Evolutionary conservation across 768 basidiomycete species (phyloP).

Genomic region (Chlorophyllum brunneum): DNA sequence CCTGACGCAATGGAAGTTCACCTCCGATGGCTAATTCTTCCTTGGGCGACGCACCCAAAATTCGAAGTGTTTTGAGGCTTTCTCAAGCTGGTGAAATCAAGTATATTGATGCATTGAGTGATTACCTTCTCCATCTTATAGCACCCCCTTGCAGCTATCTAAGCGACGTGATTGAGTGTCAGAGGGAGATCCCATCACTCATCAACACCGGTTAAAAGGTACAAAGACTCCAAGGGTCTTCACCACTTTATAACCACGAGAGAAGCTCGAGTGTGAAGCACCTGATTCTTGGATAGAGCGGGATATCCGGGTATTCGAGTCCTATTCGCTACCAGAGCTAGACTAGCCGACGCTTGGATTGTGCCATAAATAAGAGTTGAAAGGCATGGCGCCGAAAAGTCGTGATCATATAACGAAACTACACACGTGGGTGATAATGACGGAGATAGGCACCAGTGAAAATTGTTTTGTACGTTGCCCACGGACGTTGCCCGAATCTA

Average conservation of each 20-base stretch:
- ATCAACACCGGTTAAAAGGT: background rate
- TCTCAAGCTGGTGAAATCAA: background rate
- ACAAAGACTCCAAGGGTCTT: background rate
- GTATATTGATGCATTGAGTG: too few relatives aligned
- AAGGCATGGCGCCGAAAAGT: background rate
- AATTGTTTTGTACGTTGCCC: too few relatives aligned
- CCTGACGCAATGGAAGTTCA: background rate
- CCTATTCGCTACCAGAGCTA: too few relatives aligned
- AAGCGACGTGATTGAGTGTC: background rate
- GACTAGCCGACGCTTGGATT: too few relatives aligned
- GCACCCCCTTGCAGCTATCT: background rate
- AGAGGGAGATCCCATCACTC: background rate
- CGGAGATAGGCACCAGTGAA: background rate
- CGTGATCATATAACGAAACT: background rate
- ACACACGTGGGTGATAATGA: background rate
- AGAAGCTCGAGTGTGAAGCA: background rate
- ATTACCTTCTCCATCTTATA: too few relatives aligned
- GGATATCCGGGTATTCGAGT: too few relatives aligned
- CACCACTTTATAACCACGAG: constrained; percentile 1
- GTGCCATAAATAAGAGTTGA: too few relatives aligned
- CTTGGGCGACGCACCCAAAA: background rate
- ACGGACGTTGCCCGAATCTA: too few relatives aligned
- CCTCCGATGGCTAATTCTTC: background rate
- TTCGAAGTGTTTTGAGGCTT: background rate
- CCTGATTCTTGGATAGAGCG: background rate